Conservation (phyloP, 1,139 yeast species). For the Candida freyschussii region DNA sequence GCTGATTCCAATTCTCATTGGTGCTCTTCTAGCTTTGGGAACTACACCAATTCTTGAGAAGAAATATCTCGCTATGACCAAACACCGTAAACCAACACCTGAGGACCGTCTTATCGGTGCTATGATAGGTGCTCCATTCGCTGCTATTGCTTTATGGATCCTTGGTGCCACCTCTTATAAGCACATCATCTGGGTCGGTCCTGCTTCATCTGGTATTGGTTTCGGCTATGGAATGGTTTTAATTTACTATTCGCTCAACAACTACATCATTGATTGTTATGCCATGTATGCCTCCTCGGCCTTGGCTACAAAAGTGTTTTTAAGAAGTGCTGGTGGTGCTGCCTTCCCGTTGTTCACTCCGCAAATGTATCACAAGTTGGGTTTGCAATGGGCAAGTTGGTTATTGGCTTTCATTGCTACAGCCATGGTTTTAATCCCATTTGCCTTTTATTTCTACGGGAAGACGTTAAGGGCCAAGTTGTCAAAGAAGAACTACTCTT, state of each 20-base stretch:
- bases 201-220: slow-evolving; percentile 84
- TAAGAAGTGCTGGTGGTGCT: slow-evolving; percentile 86
- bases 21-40: slow-evolving; percentile 66
- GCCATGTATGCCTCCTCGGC: slow-evolving; percentile 89
- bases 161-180: slow-evolving; percentile 84
- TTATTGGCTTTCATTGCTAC: slow-evolving; percentile 77
- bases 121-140: slow-evolving; percentile 85
- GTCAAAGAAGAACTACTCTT: slow-evolving; percentile 62
- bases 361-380: slow-evolving; percentile 72
- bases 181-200: slow-evolving; percentile 88
- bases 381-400: slow-evolving; percentile 81
- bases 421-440: slow-evolving; percentile 82
- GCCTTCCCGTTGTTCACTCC: slow-evolving; percentile 79
- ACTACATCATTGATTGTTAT: slow-evolving; percentile 84
- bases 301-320: slow-evolving; percentile 81
- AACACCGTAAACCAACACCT: slow-evolving; percentile 66
- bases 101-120: slow-evolving; percentile 88
- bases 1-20: slow-evolving; percentile 84
- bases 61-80: slow-evolving; percentile 47
- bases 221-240: slow-evolving; percentile 92
- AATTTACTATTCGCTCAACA: slow-evolving; percentile 80
- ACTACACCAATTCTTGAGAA: slow-evolving; percentile 72
- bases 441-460: slow-evolving; percentile 70
- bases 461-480: slow-evolving; percentile 54
- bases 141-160: slow-evolving; percentile 81